phyloP scores from a whole-genome alignment of 805 yeast species.

The Lipomyces anomalus region DNA sequence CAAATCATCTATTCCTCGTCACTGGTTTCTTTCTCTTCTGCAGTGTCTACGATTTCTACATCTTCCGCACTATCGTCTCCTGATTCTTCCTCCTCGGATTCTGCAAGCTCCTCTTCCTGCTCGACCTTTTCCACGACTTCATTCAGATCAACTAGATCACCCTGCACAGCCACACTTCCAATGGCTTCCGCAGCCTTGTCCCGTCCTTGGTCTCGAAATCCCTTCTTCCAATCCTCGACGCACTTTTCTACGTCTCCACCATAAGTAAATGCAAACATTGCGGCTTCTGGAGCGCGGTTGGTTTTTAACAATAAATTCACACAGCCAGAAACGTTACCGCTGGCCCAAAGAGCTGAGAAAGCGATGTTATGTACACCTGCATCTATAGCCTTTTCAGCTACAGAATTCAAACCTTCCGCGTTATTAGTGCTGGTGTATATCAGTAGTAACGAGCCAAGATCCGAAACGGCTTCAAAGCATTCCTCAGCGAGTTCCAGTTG shows the following conservation, averaged over 20 bases:
- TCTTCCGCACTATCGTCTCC: conserved; percentile 2
- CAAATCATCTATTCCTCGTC: no score
- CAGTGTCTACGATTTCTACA: conserved; percentile 4
- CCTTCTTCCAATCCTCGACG: conserved; percentile 63
- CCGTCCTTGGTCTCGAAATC: conserved; percentile 49
- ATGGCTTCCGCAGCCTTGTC: conserved; percentile 30
- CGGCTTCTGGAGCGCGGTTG: conserved; percentile 76
- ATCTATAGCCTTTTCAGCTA: conserved; percentile 63
- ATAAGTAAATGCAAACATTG: conserved; percentile 72
- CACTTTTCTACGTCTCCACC: conserved; percentile 45
- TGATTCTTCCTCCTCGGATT: conserved; percentile 5
- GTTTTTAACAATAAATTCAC: conserved; percentile 59
- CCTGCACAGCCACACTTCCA: conserved; percentile 13
- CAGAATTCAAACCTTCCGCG: conserved; percentile 48
- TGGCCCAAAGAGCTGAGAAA: conserved; percentile 84
- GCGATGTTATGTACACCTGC: conserved; percentile 84
- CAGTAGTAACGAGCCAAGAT: conserved; percentile 73
- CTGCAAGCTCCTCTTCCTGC: conserved; percentile 5
- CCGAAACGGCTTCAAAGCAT: conserved; percentile 72
- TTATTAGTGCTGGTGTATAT: conserved; percentile 78
- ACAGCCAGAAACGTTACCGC: conserved; percentile 63
- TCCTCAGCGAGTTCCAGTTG: conserved; percentile 73
- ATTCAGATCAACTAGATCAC: conserved; percentile 8
- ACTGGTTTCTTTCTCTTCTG: no score
- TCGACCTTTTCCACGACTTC: conserved; percentile 18